Conservation (phyloP, 2,329 filamentous ascomycete genomes). For the Paracoccidioides brasiliensis region DNA sequence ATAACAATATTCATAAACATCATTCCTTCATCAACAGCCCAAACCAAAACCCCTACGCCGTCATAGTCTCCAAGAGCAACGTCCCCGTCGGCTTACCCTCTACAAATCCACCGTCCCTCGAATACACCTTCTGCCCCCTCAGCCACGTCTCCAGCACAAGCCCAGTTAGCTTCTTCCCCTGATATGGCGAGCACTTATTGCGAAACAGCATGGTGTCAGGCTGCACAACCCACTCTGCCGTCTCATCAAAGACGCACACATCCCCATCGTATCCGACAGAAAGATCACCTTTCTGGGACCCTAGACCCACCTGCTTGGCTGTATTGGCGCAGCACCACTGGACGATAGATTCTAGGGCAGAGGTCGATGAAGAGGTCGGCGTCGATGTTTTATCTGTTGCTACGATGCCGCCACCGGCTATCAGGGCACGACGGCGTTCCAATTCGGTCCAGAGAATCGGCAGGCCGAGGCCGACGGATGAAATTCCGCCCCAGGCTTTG, state of each 20-base stretch:
- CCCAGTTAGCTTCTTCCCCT: slow-evolving; percentile 64
- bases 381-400: slow-evolving; percentile 20
- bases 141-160: slow-evolving; percentile 79
- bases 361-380: not conserved
- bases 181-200: slow-evolving; percentile 84
- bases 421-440: slow-evolving; percentile 21
- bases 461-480: slow-evolving; percentile 80
- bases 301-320: slow-evolving; percentile 72
- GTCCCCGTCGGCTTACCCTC: slow-evolving; percentile 29
- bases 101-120: slow-evolving; percentile 38
- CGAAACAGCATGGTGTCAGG: slow-evolving; percentile 81
- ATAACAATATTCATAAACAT: not conserved
- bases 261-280: slow-evolving; percentile 76
- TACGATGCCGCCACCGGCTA: slow-evolving; percentile 14
- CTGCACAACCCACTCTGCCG: slow-evolving; percentile 60
- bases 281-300: slow-evolving; percentile 68
- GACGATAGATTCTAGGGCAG: slow-evolving; percentile 61
- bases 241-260: slow-evolving; percentile 81
- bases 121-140: slow-evolving; percentile 61
- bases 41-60: slow-evolving; percentile 11
- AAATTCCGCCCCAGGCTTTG: slow-evolving; percentile 91
- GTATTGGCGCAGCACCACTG: slow-evolving; percentile 78
- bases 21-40: slow-evolving; percentile 1
- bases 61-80: slow-evolving; percentile 12
- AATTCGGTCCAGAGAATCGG: slow-evolving; percentile 79